Evolutionary conservation across 768 basidiomycete genomes (phyloP).

Genomic region (Termitomyces sp.): DNA sequence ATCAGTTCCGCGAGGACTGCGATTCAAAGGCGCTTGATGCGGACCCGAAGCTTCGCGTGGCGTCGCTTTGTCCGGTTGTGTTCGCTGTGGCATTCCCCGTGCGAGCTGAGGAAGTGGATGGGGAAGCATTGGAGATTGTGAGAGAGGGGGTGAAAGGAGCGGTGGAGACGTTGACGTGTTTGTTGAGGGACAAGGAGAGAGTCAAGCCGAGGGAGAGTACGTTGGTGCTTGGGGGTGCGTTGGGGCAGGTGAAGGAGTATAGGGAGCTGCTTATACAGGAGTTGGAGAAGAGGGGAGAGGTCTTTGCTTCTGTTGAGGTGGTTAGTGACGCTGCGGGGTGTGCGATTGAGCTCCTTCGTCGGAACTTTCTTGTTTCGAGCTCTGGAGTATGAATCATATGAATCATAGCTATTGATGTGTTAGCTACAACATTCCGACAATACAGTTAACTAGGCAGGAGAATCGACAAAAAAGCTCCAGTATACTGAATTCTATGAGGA

Average conservation of each 20-base stretch:
- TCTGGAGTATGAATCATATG: no score
- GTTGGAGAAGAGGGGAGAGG: conserved; percentile 8
- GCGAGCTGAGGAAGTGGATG: conserved; percentile 3
- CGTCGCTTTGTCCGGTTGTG: conserved; percentile 18
- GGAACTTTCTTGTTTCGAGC: conserved; percentile 5
- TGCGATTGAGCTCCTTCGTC: conserved; percentile 12
- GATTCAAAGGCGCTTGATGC: conserved; percentile 3
- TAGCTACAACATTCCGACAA: no score
- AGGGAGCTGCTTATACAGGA: conserved; percentile 10
- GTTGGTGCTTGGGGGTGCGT: conserved; percentile 21
- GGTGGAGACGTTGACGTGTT: conserved; percentile 10
- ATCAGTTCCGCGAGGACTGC: conserved; percentile 6
- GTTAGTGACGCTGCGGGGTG: conserved; percentile 17
- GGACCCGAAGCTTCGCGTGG: conserved; percentile 23
- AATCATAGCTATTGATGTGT: neutral
- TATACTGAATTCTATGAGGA: no score
- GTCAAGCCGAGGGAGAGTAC: conserved; percentile 9
- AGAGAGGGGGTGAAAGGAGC: conserved; percentile 13
- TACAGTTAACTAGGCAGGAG: neutral
- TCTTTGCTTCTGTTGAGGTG: conserved; percentile 15
- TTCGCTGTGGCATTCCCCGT: conserved; percentile 18
- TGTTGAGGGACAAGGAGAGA: conserved; percentile 1
- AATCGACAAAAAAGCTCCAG: neutral
- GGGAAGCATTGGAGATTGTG: conserved; percentile 19
- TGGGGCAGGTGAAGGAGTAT: conserved; percentile 17